phyloP scores from a whole-genome alignment of 2,329 filamentous ascomycete genomes.

The Colletotrichum tofieldiae region DNA sequence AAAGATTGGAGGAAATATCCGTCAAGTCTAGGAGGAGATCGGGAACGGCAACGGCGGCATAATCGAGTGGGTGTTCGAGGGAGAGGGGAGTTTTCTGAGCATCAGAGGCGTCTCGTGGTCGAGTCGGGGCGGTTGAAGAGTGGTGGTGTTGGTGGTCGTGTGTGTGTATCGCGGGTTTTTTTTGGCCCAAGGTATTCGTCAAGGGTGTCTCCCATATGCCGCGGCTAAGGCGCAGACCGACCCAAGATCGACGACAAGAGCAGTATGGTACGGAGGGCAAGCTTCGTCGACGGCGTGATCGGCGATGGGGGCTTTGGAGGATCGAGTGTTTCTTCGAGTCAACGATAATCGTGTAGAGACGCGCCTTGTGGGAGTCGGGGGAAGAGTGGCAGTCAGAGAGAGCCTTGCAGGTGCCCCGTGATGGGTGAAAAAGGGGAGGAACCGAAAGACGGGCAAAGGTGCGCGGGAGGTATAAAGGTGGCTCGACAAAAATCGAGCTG shows the following conservation, averaged over 20 bases:
- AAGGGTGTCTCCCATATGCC: constrained; percentile 33
- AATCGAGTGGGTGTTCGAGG: constrained; percentile 15
- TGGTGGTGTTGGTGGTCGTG: constrained; percentile 6
- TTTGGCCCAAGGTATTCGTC: constrained; percentile 17
- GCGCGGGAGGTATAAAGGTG: not conserved
- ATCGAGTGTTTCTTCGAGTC: not conserved
- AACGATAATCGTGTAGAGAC: constrained; percentile 19
- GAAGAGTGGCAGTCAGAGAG: not conserved
- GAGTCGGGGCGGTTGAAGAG: constrained; percentile 3
- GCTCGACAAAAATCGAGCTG: not conserved
- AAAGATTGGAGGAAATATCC: not conserved
- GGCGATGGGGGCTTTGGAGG: not conserved
- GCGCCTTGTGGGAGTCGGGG: constrained; percentile 14
- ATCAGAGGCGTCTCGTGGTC: constrained; percentile 26
- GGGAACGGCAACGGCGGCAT: constrained; percentile 27
- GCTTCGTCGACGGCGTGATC: not conserved
- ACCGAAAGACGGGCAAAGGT: not conserved
- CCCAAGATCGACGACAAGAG: not conserved
- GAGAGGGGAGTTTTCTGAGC: constrained; percentile 1
- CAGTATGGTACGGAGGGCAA: not conserved
- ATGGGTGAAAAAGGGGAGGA: not conserved
- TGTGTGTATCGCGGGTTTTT: constrained; percentile 39
- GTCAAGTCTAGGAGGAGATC: constrained; percentile 12
- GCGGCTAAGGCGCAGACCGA: constrained; percentile 18
- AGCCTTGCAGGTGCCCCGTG: constrained; percentile 3